These are phyloP conservation scores for Penicillium sp. DNA, from an alignment of 2,329 filamentous ascomycete species.

Conservation along the genomic window DNA sequence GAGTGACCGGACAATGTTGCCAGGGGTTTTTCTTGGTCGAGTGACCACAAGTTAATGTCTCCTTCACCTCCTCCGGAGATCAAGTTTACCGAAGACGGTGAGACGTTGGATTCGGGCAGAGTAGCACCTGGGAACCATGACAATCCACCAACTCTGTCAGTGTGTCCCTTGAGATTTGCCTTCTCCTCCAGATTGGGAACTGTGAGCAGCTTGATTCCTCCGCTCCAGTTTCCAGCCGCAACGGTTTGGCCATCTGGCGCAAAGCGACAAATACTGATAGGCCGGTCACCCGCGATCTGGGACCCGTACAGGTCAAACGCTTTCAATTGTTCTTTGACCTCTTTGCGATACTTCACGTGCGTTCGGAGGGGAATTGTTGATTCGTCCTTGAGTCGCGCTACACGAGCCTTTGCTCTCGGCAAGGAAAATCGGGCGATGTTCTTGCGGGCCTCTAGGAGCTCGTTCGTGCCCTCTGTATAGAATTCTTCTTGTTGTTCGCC, in stretches of 20 bases:
- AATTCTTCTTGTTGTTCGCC: slow-evolving; percentile 88
- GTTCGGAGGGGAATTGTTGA: slow-evolving; percentile 80
- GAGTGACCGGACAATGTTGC: slow-evolving; percentile 80
- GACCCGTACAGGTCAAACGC: slow-evolving; percentile 90
- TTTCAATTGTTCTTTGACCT: slow-evolving; percentile 77
- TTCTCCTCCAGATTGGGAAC: slow-evolving; percentile 81
- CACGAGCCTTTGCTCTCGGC: slow-evolving; percentile 73
- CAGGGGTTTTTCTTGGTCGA: slow-evolving; percentile 81
- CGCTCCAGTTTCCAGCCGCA: slow-evolving; percentile 90
- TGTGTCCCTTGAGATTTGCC: slow-evolving; percentile 76
- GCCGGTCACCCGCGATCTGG: slow-evolving; percentile 86
- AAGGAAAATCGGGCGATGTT: slow-evolving; percentile 82
- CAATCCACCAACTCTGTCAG: slow-evolving; percentile 83
- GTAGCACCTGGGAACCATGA: slow-evolving; percentile 88
- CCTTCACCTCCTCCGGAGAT: slow-evolving; percentile 89
- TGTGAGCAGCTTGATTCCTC: slow-evolving; percentile 80
- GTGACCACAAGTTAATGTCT: slow-evolving; percentile 84
- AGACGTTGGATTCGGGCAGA: slow-evolving; percentile 67
- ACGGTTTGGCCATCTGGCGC: slow-evolving; percentile 80
- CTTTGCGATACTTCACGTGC: slow-evolving; percentile 89
- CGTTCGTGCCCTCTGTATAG: slow-evolving; percentile 78
- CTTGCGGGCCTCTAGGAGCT: slow-evolving; percentile 72
- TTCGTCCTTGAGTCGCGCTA: slow-evolving; percentile 77
- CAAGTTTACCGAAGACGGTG: slow-evolving; percentile 73
- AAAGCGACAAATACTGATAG: slow-evolving; percentile 89